These are phyloP conservation scores for Mastigamoeba balamuthi DNA, from an alignment of 78 protist genomes.

Conservation along the genomic window DNA sequence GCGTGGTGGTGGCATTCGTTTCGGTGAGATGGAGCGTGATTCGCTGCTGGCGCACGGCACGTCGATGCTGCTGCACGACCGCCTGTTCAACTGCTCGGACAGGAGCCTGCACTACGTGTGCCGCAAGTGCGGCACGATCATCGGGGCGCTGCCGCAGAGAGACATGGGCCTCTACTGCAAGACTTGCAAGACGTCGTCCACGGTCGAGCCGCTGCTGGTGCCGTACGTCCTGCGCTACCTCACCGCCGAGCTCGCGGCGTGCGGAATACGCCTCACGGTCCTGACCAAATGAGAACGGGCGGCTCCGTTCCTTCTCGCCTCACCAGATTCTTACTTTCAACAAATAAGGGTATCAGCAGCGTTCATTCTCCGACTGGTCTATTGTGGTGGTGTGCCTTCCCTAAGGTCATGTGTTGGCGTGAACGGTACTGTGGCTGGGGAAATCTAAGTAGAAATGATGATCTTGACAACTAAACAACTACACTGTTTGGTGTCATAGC, in stretches of 20 bases:
- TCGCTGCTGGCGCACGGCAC: constrained; percentile 92
- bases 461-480: too few species aligned
- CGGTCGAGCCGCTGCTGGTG: constrained; percentile 18
- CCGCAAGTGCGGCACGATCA: background rate
- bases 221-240: constrained; percentile 87
- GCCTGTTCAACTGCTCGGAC: constrained; percentile 84
- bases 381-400: too few species aligned
- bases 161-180: constrained; percentile 6
- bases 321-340: too few species aligned
- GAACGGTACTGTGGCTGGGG: too few species aligned
- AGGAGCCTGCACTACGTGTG: background rate
- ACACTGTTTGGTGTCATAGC: too few species aligned
- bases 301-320: too few species aligned
- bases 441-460: too few species aligned
- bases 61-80: constrained; percentile 79
- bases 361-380: too few species aligned
- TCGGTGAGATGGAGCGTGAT: constrained; percentile 99
- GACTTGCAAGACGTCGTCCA: constrained; percentile 13
- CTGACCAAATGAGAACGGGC: constrained; percentile 25
- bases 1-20: constrained; percentile 90
- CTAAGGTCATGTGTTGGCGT: too few species aligned
- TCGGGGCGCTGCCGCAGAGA: background rate
- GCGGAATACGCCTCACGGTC: constrained; percentile 55
- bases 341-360: too few species aligned
- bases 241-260: constrained; percentile 74